Conservation (phyloP, 805 yeast genomes). For the Yarrowia divulgata region DNA sequence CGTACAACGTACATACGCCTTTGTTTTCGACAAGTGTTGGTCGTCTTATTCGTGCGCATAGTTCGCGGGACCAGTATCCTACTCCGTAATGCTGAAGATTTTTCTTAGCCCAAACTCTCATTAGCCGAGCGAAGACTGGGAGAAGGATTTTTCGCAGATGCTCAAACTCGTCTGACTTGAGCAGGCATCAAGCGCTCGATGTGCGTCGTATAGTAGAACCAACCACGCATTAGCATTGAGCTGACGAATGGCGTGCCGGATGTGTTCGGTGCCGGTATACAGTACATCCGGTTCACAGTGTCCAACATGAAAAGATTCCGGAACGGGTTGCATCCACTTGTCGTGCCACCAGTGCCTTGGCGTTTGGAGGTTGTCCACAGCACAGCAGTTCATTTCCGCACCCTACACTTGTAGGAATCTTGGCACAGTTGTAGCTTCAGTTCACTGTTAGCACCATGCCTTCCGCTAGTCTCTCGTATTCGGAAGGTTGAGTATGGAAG, state of each 20-base stretch:
- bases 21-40: too few relatives aligned
- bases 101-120: background rate
- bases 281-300: too few relatives aligned
- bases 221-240: background rate
- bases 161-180: background rate
- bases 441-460: too few relatives aligned
- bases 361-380: background rate
- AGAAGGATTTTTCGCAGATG: background rate
- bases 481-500: background rate
- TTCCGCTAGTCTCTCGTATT: background rate
- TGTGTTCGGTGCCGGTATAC: too few relatives aligned
- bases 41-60: too few relatives aligned
- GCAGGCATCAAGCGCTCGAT: background rate
- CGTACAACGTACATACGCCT: too few relatives aligned
- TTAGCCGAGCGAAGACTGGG: background rate
- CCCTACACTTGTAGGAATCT: background rate
- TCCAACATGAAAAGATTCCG: too few relatives aligned
- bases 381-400: background rate
- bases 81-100: too few relatives aligned
- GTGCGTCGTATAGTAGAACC: background rate
- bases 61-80: too few relatives aligned
- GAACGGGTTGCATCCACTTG: background rate
- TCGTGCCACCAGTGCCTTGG: background rate
- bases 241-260: background rate
- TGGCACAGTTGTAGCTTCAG: background rate